phyloP scores from a whole-genome alignment of 495 filamentous ascomycete species.

The Tuber melanosporum region DNA sequence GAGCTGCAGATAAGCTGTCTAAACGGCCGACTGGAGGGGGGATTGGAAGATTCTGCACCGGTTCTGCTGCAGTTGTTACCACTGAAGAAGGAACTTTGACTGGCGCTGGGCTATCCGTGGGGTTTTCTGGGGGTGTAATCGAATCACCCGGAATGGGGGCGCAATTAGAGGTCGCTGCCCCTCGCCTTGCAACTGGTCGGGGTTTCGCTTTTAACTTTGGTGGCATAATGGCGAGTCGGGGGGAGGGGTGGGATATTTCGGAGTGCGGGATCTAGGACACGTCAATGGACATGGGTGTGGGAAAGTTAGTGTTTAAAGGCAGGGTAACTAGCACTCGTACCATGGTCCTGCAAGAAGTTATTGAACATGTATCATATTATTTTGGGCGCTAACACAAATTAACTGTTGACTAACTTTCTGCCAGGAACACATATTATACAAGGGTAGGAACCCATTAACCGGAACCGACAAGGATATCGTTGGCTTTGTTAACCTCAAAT shows the following conservation, averaged over 20 bases:
- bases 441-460: no score
- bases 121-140: slow-evolving; percentile 9
- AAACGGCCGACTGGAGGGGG: slow-evolving; percentile 38
- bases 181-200: slow-evolving; percentile 34
- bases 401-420: no score
- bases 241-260: neutral
- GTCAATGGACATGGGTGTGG: no score
- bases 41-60: slow-evolving; percentile 23
- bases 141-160: slow-evolving; percentile 1
- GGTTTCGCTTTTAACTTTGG: slow-evolving; percentile 23
- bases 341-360: no score
- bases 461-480: no score
- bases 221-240: neutral
- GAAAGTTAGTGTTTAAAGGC: neutral
- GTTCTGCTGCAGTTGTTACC: slow-evolving; percentile 5
- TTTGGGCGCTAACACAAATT: no score
- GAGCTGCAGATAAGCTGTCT: slow-evolving; percentile 24
- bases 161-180: slow-evolving; percentile 17
- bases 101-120: neutral
- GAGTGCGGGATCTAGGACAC: neutral
- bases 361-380: no score
- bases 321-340: neutral
- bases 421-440: no score
- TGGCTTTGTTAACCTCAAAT: no score
- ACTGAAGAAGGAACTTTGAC: neutral